Percentiles rank a stretch among this genome's conserved stretches.
Conservation (phyloP, 2,329 filamentous ascomycete species). For the Metarhizium rileyi region DNA sequence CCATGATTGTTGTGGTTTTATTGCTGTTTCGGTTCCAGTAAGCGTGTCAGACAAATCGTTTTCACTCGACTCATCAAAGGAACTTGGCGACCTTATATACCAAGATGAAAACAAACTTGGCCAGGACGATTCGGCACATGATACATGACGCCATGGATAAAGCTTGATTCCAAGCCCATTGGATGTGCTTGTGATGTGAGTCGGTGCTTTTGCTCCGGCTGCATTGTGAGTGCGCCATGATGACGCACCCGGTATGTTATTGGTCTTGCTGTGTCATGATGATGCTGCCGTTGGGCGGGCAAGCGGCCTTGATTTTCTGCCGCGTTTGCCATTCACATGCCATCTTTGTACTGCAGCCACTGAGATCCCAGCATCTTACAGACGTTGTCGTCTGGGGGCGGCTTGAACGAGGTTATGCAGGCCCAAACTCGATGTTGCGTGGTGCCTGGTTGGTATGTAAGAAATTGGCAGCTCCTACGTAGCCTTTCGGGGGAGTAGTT, state of each 20-base stretch:
- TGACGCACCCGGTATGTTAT: not conserved
- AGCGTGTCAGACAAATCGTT: not conserved
- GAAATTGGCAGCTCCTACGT: too few relatives aligned
- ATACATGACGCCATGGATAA: not conserved
- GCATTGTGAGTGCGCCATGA: not conserved
- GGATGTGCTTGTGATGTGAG: not conserved
- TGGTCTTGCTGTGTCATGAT: not conserved
- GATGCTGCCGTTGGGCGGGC: not conserved
- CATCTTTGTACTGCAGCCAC: too few relatives aligned
- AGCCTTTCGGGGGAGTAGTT: too few relatives aligned
- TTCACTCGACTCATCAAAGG: not conserved
- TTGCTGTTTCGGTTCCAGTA: not conserved
- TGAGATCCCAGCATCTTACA: too few relatives aligned
- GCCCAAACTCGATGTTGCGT: too few relatives aligned
- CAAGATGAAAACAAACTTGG: not conserved
- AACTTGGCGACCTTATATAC: not conserved
- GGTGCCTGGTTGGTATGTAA: too few relatives aligned
- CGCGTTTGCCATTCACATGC: not conserved
- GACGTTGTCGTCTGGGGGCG: too few relatives aligned
- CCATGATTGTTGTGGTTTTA: conserved; percentile 29
- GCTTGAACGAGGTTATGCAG: too few relatives aligned
- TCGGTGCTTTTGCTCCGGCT: not conserved
- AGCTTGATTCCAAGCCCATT: too few relatives aligned
- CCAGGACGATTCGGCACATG: not conserved
- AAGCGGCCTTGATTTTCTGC: not conserved